Percentiles rank a stretch among this genome's conserved stretches.
phyloP scores from a whole-genome alignment of 768 basidiomycete genomes.

The Auricularia heimuer region DNA sequence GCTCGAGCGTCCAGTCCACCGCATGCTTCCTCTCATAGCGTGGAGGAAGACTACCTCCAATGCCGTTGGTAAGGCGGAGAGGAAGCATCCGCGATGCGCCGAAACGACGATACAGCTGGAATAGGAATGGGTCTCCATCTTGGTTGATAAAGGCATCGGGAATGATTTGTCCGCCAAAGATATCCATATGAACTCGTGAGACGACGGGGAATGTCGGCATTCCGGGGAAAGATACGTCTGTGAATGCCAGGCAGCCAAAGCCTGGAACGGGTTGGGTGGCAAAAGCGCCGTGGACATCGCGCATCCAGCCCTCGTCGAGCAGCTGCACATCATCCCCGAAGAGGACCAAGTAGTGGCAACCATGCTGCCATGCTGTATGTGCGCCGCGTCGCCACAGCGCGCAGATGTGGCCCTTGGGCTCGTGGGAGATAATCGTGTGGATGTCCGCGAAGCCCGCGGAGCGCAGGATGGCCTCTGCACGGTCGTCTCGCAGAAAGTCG shows the following conservation, averaged over 20 bases:
- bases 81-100: conserved; percentile 38
- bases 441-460: conserved; percentile 30
- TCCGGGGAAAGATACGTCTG: conserved; percentile 43
- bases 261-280: conserved; percentile 28
- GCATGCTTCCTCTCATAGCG: conserved; percentile 39
- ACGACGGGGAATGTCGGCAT: conserved; percentile 56
- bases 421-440: conserved; percentile 25
- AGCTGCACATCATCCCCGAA: conserved; percentile 49
- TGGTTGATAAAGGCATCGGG: conserved; percentile 48
- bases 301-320: conserved; percentile 44
- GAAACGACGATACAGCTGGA: conserved; percentile 51
- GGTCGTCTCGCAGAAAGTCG: conserved; percentile 26
- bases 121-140: conserved; percentile 49
- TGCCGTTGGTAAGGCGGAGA: conserved; percentile 30
- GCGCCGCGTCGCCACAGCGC: conserved; percentile 46
- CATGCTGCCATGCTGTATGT: conserved; percentile 35
- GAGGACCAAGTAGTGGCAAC: conserved; percentile 41
- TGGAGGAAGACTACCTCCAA: conserved; percentile 37
- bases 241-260: conserved; percentile 50
- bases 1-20: conserved; percentile 38
- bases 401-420: conserved; percentile 40
- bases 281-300: conserved; percentile 32
- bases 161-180: conserved; percentile 41
- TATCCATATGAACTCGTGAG: conserved; percentile 45
- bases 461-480: conserved; percentile 29